Conservation (phyloP, 306 rosid species). For the Cercis canadensis region DNA sequence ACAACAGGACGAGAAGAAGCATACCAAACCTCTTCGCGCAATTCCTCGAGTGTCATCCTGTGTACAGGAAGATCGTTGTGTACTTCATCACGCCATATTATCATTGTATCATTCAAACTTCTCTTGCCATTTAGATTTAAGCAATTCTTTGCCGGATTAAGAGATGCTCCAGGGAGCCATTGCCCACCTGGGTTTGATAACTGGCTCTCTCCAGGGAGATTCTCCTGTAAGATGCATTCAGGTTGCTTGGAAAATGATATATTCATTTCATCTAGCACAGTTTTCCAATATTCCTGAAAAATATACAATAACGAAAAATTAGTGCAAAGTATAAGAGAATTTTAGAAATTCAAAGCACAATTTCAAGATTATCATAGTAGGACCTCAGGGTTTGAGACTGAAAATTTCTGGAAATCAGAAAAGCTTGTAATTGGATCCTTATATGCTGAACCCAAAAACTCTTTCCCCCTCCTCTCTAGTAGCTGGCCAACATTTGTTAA, state of each 20-base stretch:
- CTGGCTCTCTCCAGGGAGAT: conserved; percentile 42
- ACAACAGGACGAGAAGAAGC: conserved; percentile 20
- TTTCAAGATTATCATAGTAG: conserved; percentile 3
- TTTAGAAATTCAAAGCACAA: conserved; percentile 11
- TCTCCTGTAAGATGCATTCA: conserved; percentile 66
- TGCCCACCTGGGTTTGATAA: conserved; percentile 64
- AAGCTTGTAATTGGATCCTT: conserved; percentile 87
- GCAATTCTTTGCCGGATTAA: conserved; percentile 86
- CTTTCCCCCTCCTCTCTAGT: conserved; percentile 73
- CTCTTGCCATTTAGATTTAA: conserved; percentile 59
- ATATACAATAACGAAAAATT: conserved; percentile 24
- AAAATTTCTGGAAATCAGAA: conserved; percentile 77
- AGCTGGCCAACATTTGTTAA: conserved; percentile 75
- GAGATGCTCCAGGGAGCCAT: conserved; percentile 89
- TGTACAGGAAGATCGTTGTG: conserved; percentile 66
- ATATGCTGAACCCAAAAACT: conserved; percentile 73
- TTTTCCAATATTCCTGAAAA: conserved; percentile 82
- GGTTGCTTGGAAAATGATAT: conserved; percentile 70
- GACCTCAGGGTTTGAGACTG: conserved; percentile 85
- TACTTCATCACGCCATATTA: conserved; percentile 88
- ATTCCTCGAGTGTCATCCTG: conserved; percentile 66
- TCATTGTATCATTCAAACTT: conserved; percentile 63
- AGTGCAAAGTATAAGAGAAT: conserved; percentile 15
- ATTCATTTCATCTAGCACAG: conserved; percentile 71
- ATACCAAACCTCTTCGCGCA: conserved; percentile 87